A percentile compares a stretch with the other conserved stretches of the same genome.
Conservation (phyloP, 768 basidiomycete genomes). For the Leccinum subgranulosum region DNA sequence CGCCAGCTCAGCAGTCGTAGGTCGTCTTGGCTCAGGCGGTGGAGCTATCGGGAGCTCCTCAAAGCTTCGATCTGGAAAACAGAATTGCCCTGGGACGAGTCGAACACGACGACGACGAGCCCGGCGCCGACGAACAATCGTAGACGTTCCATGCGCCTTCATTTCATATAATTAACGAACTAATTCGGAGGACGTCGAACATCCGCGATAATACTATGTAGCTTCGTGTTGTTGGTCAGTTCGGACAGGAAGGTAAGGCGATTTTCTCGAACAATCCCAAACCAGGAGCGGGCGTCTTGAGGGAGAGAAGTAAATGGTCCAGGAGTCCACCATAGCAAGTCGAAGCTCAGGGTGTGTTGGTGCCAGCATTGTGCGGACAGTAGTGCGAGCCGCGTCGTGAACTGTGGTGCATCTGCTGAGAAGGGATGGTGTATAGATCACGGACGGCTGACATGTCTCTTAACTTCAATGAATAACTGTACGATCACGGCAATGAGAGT, state of each 20-base stretch:
- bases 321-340: no score
- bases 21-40: constrained; percentile 80
- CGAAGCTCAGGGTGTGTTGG: no score
- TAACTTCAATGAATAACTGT: constrained; percentile 94
- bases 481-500: constrained; percentile 48
- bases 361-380: constrained; percentile 83
- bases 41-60: constrained; percentile 88
- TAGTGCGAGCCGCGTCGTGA: constrained; percentile 78
- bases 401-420: no score
- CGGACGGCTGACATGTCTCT: constrained; percentile 94
- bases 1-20: constrained; percentile 77
- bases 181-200: constrained; percentile 74
- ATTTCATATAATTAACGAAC: constrained; percentile 85
- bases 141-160: constrained; percentile 78
- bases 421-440: constrained; percentile 94
- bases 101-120: constrained; percentile 90
- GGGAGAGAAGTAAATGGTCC: constrained; percentile 69
- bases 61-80: constrained; percentile 86
- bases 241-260: constrained; percentile 63
- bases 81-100: constrained; percentile 97
- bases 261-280: constrained; percentile 74
- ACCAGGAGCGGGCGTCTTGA: constrained; percentile 85
- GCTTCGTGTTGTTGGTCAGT: constrained; percentile 51
- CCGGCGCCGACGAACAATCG: constrained; percentile 87
- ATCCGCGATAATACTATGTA: constrained; percentile 63